Base-by-base conservation (phyloP, 2,329 filamentous ascomycete genomes). In the Huntiella bhutanensis region DNA sequence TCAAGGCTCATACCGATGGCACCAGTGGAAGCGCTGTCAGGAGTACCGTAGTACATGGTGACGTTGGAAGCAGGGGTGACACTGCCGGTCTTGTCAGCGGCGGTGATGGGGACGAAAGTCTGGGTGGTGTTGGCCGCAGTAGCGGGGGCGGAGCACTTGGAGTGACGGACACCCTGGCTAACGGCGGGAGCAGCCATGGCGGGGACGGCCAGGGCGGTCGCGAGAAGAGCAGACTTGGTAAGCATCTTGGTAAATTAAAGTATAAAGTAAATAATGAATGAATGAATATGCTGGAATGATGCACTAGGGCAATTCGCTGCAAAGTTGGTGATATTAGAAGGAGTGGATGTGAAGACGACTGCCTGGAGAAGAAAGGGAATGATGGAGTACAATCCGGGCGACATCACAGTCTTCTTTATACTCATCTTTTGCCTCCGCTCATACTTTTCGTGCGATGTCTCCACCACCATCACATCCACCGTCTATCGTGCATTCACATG, bases 1-100 rank as follows among this genome's bases (percentile, higher is more conserved):
- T 50, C 46, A 4, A 55, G 51, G 16, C 19, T 51, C 53, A 55
- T 53, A 49, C 51, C 51, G 42, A 55, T 55, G 32, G 44, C 45
- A 5, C 53, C 54, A 32, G 46, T 17, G 17, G 32, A 33, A 4
- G 49, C 43, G n/a, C 47, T 43, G 8, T 54, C 50, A 5, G 49
- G 46, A n/a, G 54, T 41, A 41, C 52, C 52, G 45, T 50, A 38
- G 42, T 45, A 46, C 47, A 50, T 33, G n/a, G 22, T 40, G 38
- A 48, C 45, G 28, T 45, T 45, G 37, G 34, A 11, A 7, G 16
- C 37, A 7, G 46, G 45, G 4, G 11, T 32, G 32, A 41, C 28
- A 13, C 48, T 49, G n/a, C 41, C 40, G 4, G 48, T 48, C 16
- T 51, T 53, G 32, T 54, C 47, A 32, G 43, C 45, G 8, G 54